Evolutionary conservation across 2,329 filamentous ascomycete genomes (phyloP), one percentile per base, ranked within the genome.

Genomic region (Ascochyta lentis): DNA sequence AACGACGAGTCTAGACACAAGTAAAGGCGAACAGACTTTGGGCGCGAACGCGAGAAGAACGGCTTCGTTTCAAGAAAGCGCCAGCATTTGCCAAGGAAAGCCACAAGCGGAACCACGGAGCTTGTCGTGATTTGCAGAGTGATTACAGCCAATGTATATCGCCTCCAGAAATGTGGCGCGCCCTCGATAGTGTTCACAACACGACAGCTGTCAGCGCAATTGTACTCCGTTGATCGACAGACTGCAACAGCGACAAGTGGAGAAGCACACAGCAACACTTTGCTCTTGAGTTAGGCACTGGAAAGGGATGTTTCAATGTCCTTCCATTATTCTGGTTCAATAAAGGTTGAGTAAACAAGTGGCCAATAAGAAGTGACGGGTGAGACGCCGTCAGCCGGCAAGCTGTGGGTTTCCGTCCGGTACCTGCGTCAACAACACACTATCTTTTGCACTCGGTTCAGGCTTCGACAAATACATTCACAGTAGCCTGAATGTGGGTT

Each of bases 41-140:
- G 45, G 46, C 41, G 52, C 41, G 26, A 29, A n/a, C 27, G 27
- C 29, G 15, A 50, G 16, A 24, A 40, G 34, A 45, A 34, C 22
- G 46, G 40, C 43, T 41, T 41, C 35, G 52, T 55, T 55, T 55
- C 52, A 46, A 24, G 41, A 29, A 6, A 19, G 29, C 41, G 41
- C 46, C 41, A 26, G 35, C 7, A 6, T 29, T 13, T 24, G 46
- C 40, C 35, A 37, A 45, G 45, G 16, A 40, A 49, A 46, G 52
- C 52, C 52, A 45, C 46, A 26, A 10, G 16, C 22, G 31, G 23
- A 23, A 23, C 13, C 35, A 26, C 34, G n/a, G 40, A 34, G 45
- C 34, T 31, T 39, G 10, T 40, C 22, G n/a, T 7, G 9, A 7
- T 26, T 4, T 16, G 31, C 26, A 42, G 8, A 24, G 22, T 7